A percentile compares a stretch with the other conserved stretches of the same genome.
These are phyloP conservation scores for Ogataea paraovalis DNA, from an alignment of 805 yeast species.

Conservation along the genomic window DNA sequence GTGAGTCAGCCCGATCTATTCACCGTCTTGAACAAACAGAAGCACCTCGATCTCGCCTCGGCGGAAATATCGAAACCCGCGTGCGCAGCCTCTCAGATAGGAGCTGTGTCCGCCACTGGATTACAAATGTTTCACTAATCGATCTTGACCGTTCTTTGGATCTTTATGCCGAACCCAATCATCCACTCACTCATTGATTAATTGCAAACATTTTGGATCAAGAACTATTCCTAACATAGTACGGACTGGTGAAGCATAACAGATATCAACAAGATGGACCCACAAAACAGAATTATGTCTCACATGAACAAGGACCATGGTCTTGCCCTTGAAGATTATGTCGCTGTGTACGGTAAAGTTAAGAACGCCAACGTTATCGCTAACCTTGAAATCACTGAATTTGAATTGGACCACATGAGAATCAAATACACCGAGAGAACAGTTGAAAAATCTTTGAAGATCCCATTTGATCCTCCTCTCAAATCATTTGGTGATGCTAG, in stretches of 20 bases:
- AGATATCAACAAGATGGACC: constrained; percentile 11
- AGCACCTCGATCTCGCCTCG: no score
- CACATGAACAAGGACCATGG: constrained; percentile 82
- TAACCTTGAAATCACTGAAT: constrained; percentile 41
- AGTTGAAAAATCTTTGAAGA: constrained; percentile 30
- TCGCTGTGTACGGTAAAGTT: constrained; percentile 62
- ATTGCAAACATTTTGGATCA: no score
- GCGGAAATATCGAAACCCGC: neutral
- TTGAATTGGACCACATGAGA: constrained; percentile 42
- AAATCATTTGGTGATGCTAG: constrained; percentile 42
- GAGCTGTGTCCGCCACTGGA: no score
- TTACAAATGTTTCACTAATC: no score
- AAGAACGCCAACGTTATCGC: constrained; percentile 33
- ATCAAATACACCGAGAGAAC: constrained; percentile 38
- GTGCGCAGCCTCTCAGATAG: no score
- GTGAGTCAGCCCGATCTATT: no score
- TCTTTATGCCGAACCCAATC: no score
- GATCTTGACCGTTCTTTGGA: no score
- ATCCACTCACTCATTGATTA: no score
- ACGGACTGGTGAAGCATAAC: neutral
- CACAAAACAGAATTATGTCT: constrained; percentile 46
- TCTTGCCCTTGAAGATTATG: constrained; percentile 67
- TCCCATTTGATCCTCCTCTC: constrained; percentile 52
- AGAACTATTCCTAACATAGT: no score
- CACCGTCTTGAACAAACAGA: no score